Evolutionary conservation across 306 rosid species (phyloP).

Genomic region (Ochetophila trinervis): DNA sequence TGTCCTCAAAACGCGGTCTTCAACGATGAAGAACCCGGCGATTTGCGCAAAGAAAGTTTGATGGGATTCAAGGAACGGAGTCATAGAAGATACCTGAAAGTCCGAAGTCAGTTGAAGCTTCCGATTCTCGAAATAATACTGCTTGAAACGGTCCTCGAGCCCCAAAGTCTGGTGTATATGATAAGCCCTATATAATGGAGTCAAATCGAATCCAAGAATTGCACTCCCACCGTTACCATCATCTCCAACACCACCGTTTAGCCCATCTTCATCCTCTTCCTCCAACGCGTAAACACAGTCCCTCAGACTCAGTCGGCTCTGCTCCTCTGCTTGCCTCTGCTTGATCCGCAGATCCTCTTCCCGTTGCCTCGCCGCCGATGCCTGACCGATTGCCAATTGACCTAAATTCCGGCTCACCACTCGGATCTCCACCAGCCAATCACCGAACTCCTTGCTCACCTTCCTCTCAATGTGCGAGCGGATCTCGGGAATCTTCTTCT

Average conservation of each 20-base stretch:
- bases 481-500: conserved; percentile 92
- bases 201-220: conserved; percentile 73
- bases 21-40: conserved; percentile 93
- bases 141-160: conserved; percentile 84
- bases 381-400: conserved; percentile 89
- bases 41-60: conserved; percentile 96
- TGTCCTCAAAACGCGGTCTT: conserved; percentile 85
- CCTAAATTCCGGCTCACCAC: conserved; percentile 86
- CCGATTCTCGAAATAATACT: conserved; percentile 84
- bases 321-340: conserved; percentile 99
- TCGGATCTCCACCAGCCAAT: conserved; percentile 98
- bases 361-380: conserved; percentile 90
- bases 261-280: conserved; percentile 81
- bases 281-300: conserved; percentile 88
- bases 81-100: conserved; percentile 98
- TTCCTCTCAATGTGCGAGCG: conserved; percentile 81
- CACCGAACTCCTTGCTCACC: conserved; percentile 88
- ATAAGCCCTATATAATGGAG: conserved; percentile 75
- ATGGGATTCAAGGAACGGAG: conserved; percentile 96
- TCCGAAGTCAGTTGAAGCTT: conserved; percentile 96
- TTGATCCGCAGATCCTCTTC: conserved; percentile 96
- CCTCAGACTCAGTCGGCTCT: conserved; percentile 87
- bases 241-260: conserved; percentile 44
- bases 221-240: conserved; percentile 53
- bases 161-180: conserved; percentile 94